Evolutionary conservation across 2,329 filamentous ascomycete genomes (phyloP).

Genomic region (Colletotrichum plurivorum): DNA sequence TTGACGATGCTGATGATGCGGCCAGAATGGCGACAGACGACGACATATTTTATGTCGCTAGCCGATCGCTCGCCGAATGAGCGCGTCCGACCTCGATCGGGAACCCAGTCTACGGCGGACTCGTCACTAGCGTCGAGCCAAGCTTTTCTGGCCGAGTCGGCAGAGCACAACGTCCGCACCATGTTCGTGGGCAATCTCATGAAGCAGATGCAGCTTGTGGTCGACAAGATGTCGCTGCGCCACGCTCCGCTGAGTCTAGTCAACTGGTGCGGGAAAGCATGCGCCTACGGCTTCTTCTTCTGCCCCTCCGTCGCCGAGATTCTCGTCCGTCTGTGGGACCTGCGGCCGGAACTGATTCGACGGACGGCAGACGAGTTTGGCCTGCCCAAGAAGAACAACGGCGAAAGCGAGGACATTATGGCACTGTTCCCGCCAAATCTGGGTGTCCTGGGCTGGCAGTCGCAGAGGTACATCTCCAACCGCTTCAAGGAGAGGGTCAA

Average conservation of each 20-base stretch:
- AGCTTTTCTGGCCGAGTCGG: constrained; percentile 72
- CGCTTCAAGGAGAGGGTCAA: constrained; percentile 75
- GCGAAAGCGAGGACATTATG: constrained; percentile 75
- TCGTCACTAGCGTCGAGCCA: constrained; percentile 79
- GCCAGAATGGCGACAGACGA: constrained; percentile 86
- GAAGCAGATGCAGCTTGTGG: constrained; percentile 87
- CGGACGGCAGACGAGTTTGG: constrained; percentile 80
- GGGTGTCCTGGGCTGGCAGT: constrained; percentile 70
- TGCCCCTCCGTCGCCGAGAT: constrained; percentile 89
- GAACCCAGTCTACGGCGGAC: constrained; percentile 64
- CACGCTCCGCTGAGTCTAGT: constrained; percentile 78
- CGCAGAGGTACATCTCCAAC: constrained; percentile 63
- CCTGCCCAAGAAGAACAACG: constrained; percentile 68
- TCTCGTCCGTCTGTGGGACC: constrained; percentile 84
- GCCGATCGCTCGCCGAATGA: constrained; percentile 67
- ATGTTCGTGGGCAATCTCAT: constrained; percentile 88
- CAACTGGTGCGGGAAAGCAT: constrained; percentile 90
- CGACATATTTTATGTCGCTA: constrained; percentile 76
- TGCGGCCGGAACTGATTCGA: constrained; percentile 77
- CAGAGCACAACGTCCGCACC: constrained; percentile 89
- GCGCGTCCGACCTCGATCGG: constrained; percentile 59
- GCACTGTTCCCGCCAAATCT: constrained; percentile 79
- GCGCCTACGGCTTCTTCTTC: constrained; percentile 94
- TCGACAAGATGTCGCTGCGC: constrained; percentile 88
- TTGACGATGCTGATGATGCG: constrained; percentile 88